These are phyloP conservation scores for Nannizziopsis arthrosporioides DNA, from an alignment of 2,329 filamentous ascomycete species.

Conservation along the genomic window DNA sequence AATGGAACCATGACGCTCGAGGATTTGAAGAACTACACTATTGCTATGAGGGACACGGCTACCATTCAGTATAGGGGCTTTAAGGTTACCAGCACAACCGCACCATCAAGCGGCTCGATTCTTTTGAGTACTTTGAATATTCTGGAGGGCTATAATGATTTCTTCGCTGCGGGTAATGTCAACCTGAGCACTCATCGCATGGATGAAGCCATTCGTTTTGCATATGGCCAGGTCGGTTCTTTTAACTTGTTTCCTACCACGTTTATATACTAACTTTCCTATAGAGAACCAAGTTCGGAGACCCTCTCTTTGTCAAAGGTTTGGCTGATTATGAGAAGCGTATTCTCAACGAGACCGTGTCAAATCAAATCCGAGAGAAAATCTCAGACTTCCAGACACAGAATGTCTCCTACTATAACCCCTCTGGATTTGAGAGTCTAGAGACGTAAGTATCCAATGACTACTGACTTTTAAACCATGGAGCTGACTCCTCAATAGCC, in stretches of 20 bases:
- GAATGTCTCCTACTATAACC: constrained; percentile 63
- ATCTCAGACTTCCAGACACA: constrained; percentile 64
- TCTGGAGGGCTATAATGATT: constrained; percentile 60
- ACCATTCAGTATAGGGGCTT: constrained; percentile 58
- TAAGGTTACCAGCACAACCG: constrained; percentile 52
- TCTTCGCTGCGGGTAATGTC: constrained; percentile 45
- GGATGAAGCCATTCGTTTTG: constrained; percentile 81
- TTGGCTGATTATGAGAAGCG: constrained; percentile 52
- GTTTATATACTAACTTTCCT: neutral
- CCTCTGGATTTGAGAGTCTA: constrained; percentile 51
- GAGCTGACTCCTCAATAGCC: constrained; percentile 22
- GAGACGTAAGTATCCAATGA: constrained; percentile 40
- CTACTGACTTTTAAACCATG: no score
- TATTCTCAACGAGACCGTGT: constrained; percentile 54
- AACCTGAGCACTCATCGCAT: constrained; percentile 70
- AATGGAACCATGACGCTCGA: constrained; percentile 79
- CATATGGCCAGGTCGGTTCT: constrained; percentile 50
- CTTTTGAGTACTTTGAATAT: constrained; percentile 68
- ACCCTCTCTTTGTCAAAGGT: constrained; percentile 60
- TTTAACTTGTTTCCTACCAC: neutral
- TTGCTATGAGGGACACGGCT: constrained; percentile 52
- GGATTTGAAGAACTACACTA: constrained; percentile 63
- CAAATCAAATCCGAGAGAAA: constrained; percentile 47
- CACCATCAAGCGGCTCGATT: constrained; percentile 69
- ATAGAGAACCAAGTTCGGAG: constrained; percentile 64